Conservation (phyloP, 768 basidiomycete genomes). For the Auriscalpium orientale region DNA sequence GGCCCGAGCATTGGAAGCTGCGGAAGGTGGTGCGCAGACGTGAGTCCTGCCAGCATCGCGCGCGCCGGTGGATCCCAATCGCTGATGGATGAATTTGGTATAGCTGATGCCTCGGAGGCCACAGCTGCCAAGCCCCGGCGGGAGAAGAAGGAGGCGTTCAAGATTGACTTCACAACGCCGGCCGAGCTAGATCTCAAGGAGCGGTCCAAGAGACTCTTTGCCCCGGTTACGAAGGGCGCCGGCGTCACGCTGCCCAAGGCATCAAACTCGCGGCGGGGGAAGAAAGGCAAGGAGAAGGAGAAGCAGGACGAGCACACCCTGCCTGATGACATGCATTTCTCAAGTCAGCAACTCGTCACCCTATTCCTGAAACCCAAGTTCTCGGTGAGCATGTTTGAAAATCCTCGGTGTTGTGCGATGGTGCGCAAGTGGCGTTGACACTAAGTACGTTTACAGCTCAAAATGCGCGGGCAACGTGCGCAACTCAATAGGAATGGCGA, state of each 20-base stretch:
- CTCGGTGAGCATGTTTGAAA: conserved; percentile 45
- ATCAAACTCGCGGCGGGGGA: conserved; percentile 37
- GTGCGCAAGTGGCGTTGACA: neutral
- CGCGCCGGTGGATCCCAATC: neutral
- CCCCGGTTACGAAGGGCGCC: conserved; percentile 61
- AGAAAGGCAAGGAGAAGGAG: conserved; percentile 44
- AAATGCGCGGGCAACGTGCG: conserved; percentile 75
- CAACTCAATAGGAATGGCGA: conserved; percentile 52
- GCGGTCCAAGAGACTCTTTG: conserved; percentile 66
- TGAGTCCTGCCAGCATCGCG: conserved; percentile 29
- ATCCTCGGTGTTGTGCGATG: neutral
- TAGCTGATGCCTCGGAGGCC: conserved; percentile 45
- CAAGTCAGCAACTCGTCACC: conserved; percentile 80
- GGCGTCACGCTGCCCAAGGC: conserved; percentile 53
- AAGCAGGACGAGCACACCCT: conserved; percentile 71
- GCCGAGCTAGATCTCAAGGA: conserved; percentile 53
- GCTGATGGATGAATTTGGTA: conserved; percentile 11
- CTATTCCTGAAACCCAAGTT: conserved; percentile 96
- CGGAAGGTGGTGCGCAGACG: conserved; percentile 72
- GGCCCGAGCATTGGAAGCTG: conserved; percentile 97
- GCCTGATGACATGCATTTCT: conserved; percentile 98
- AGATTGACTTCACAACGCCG: conserved; percentile 69
- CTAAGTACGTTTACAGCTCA: conserved; percentile 44
- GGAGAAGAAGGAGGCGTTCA: conserved; percentile 76
- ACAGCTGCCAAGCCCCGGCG: conserved; percentile 46